These are phyloP conservation scores for Fraxinus paxiana DNA, from an alignment of 305 asterid species.

Conservation along the genomic window DNA sequence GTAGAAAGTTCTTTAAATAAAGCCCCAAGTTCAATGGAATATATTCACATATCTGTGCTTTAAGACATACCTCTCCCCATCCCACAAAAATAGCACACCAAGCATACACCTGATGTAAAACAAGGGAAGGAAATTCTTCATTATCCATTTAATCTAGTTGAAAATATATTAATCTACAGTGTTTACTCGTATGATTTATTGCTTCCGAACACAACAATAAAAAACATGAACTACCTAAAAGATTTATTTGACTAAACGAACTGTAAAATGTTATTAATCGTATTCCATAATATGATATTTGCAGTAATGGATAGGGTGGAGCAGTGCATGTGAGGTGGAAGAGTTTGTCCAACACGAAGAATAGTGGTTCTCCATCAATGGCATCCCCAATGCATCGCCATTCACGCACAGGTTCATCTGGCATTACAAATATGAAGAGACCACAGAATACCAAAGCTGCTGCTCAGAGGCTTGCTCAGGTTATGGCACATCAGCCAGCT, in stretches of 20 bases:
- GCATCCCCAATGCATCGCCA: constrained; percentile 51
- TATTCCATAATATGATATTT: background rate
- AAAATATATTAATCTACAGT: background rate
- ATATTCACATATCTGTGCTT: background rate
- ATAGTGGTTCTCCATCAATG: constrained; percentile 28
- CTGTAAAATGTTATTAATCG: background rate
- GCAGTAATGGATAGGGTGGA: constrained; percentile 24
- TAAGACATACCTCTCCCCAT: background rate
- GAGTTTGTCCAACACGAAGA: constrained; percentile 10
- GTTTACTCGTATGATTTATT: background rate
- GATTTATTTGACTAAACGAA: background rate
- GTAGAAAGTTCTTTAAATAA: background rate
- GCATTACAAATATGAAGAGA: constrained; percentile 40
- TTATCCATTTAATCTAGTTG: background rate
- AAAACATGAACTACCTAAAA: background rate
- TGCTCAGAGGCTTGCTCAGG: constrained; percentile 83
- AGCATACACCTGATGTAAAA: background rate
- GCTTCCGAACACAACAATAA: background rate
- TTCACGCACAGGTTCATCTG: constrained; percentile 44
- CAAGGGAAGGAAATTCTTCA: background rate
- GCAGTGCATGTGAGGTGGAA: constrained; percentile 24
- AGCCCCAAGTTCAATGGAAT: background rate
- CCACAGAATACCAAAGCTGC: constrained; percentile 83
- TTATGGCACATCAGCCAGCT: constrained; percentile 69
- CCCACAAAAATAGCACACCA: background rate